Evolutionary conservation across 2,329 filamentous ascomycete species (phyloP).

Genomic region (Myriosclerotinia curreyana): DNA sequence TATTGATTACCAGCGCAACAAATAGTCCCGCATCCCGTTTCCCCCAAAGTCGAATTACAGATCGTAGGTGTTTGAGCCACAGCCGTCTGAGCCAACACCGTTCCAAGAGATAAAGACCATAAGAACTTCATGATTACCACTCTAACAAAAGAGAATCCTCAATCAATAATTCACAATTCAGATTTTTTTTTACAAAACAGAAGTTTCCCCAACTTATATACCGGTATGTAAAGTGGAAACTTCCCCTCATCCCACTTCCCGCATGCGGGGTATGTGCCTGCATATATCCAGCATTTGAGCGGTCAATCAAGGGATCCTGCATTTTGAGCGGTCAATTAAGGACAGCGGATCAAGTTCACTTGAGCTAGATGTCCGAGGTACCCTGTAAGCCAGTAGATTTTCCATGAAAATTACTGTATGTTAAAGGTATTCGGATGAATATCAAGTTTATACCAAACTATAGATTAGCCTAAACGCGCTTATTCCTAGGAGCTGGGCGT

Average conservation of each 20-base stretch:
- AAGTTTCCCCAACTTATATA: background rate
- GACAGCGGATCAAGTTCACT: background rate
- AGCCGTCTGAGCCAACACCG: background rate
- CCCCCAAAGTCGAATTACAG: background rate
- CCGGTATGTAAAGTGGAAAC: background rate
- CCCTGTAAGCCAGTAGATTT: too few relatives aligned
- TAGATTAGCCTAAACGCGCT: too few relatives aligned
- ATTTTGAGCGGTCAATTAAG: slow-evolving; percentile 8
- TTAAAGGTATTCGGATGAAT: too few relatives aligned
- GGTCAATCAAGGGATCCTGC: background rate
- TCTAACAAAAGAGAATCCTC: background rate
- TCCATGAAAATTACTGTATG: too few relatives aligned
- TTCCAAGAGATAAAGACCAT: slow-evolving; percentile 5
- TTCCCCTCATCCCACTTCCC: slow-evolving; percentile 1
- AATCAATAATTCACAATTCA: background rate
- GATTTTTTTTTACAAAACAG: too few relatives aligned
- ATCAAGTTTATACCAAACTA: too few relatives aligned
- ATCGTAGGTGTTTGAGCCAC: background rate
- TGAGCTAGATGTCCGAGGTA: background rate
- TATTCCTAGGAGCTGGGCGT: too few relatives aligned
- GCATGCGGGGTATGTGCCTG: slow-evolving; percentile 3
- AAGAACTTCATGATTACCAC: slow-evolving; percentile 13
- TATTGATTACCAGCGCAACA: slow-evolving; percentile 4
- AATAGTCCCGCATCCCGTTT: background rate
- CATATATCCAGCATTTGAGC: slow-evolving; percentile 2